Evolutionary conservation across 495 filamentous ascomycete genomes (phyloP), one percentile per base, ranked within the genome.

Genomic region (Cercophora newfieldiana): DNA sequence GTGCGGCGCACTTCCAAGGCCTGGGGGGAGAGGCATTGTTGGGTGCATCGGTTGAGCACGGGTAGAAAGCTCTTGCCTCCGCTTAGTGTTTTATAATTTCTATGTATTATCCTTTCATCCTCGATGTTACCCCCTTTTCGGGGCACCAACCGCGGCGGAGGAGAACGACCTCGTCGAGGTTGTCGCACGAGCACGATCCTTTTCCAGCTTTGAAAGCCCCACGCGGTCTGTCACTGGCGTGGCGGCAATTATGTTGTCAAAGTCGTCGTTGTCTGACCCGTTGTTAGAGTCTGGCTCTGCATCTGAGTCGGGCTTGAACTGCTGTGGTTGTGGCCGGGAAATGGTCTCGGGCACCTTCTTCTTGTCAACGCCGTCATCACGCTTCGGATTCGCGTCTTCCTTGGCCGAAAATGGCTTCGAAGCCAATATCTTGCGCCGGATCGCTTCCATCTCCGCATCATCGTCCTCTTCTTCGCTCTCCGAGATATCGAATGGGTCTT

Each of bases 221-320:
- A 88, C 89, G 61, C 89, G 85, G 72, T 97, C 93, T 3, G 92
- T 97, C 21, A 93, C 83, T 0, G 91, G 91, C 2, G 90, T 92
- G 1, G 95, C 94, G 66, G 92, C 85, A 75, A 97, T 96, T 74
- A 97, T 96, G 66, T 90, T 90, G 69, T 97, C 94, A 70, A 97
- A 97, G 48, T 82, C 81, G 31, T 81, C 85, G 30, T 89, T 86
- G 29, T 89, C 88, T n/a, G 87, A 85, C 49, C 83, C 89, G 48
- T 88, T 87, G 33, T 88, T 89, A 3, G 88, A 90, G 51, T 89
- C 89, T 1, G 91, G 88, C 69, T 92, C 89, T 30, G 85, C 85
- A 67, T 93, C 90, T 0, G 88, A 88, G 60, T 94, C 90, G 28
- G 86, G 83, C 66, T 80, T 78, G 49, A 79, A 75, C 61, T 77